Evolutionary conservation across 257 asterid genomes (phyloP).

Genomic region (Thymus mandschuricus): DNA sequence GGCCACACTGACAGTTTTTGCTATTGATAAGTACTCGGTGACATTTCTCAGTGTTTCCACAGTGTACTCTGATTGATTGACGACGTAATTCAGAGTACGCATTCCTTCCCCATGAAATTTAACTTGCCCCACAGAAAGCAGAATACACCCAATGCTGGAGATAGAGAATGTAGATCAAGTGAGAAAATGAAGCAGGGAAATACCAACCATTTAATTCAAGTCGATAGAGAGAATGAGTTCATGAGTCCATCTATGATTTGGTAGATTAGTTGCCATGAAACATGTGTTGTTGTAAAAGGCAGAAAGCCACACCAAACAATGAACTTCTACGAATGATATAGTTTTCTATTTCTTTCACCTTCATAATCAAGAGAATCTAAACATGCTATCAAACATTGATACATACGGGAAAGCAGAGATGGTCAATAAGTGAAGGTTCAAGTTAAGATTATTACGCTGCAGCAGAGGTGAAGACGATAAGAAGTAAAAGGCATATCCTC

Average conservation of each 20-base stretch:
- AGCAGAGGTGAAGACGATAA: conserved; percentile 69
- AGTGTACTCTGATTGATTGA: conserved; percentile 91
- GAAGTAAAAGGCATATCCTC: conserved; percentile 69
- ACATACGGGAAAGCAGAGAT: conserved; percentile 1
- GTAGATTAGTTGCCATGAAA: neutral
- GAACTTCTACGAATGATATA: too few relatives aligned
- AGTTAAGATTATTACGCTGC: conserved; percentile 72
- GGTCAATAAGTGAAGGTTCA: conserved; percentile 9
- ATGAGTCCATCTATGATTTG: neutral
- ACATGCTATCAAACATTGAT: conserved; percentile 1
- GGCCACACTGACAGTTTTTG: conserved; percentile 85
- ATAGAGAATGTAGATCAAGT: conserved; percentile 22
- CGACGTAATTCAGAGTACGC: conserved; percentile 76
- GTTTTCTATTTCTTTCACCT: neutral
- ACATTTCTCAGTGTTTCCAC: conserved; percentile 86
- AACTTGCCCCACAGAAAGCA: conserved; percentile 91
- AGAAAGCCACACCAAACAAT: neutral
- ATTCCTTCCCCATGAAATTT: conserved; percentile 78
- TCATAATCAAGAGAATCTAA: neutral
- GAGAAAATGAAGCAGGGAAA: conserved; percentile 5
- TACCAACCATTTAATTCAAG: neutral
- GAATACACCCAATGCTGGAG: conserved; percentile 85
- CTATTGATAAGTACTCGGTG: conserved; percentile 72
- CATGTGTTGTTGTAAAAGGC: neutral
- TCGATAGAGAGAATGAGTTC: neutral